Evolutionary conservation across 2,329 filamentous ascomycete genomes (phyloP).

Genomic region (Orbilia javanica): DNA sequence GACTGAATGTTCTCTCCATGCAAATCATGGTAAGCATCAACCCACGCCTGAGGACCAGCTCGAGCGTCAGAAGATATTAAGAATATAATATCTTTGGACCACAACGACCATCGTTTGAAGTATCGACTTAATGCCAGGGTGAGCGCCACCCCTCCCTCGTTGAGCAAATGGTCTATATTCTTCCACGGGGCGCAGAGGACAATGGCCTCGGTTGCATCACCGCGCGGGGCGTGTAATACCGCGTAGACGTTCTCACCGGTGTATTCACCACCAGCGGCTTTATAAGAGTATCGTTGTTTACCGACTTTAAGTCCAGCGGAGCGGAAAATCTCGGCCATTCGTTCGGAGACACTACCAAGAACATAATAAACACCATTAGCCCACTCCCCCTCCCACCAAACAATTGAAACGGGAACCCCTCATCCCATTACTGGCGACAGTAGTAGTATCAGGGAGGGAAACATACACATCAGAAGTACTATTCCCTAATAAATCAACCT

Average conservation of each 20-base stretch:
- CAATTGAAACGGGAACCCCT: too few relatives aligned
- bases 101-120: slow-evolving; percentile 97
- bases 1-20: slow-evolving; percentile 80
- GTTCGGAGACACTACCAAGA: slow-evolving; percentile 72
- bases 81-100: slow-evolving; percentile 98
- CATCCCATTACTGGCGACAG: slow-evolving; percentile 15
- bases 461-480: slow-evolving; percentile 61
- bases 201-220: slow-evolving; percentile 96
- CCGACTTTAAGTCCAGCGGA: slow-evolving; percentile 87
- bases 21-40: slow-evolving; percentile 95
- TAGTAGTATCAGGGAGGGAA: slow-evolving; percentile 8
- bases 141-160: slow-evolving; percentile 87
- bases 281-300: slow-evolving; percentile 87
- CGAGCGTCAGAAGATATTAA: slow-evolving; percentile 89
- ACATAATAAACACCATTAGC: slow-evolving; percentile 46
- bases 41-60: slow-evolving; percentile 93
- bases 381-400: too few relatives aligned
- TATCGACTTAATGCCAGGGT: slow-evolving; percentile 89
- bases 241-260: slow-evolving; percentile 92
- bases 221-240: slow-evolving; percentile 89
- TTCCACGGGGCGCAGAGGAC: slow-evolving; percentile 91
- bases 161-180: slow-evolving; percentile 82
- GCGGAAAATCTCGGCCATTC: slow-evolving; percentile 79
- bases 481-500: slow-evolving; percentile 76
- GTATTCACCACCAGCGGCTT: slow-evolving; percentile 79